phyloP scores from a whole-genome alignment of 2,329 filamentous ascomycete species.

The Penicillium sp. region DNA sequence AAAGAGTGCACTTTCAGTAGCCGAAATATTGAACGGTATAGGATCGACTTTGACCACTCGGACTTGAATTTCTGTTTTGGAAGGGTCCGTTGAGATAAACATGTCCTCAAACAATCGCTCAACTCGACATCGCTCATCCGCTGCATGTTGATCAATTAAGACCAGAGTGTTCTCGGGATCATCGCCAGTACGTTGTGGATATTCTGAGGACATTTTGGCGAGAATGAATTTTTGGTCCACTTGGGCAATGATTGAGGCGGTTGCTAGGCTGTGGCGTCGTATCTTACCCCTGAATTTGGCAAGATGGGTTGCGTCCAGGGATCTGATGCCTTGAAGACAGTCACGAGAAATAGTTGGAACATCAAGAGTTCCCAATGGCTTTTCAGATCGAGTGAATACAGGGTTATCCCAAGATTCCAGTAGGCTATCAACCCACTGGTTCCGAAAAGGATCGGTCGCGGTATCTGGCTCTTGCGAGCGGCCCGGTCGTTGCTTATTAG shows the following conservation, averaged over 20 bases:
- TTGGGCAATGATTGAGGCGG: slow-evolving; percentile 70
- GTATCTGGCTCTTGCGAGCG: slow-evolving; percentile 13
- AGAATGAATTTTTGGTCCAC: slow-evolving; percentile 90
- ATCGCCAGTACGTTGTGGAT: neutral
- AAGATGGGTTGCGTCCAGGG: slow-evolving; percentile 24
- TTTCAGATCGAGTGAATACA: slow-evolving; percentile 59
- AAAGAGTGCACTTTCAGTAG: slow-evolving; percentile 61
- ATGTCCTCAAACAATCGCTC: slow-evolving; percentile 67
- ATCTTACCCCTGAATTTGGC: slow-evolving; percentile 45
- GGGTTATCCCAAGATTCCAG: slow-evolving; percentile 72
- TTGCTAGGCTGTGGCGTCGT: slow-evolving; percentile 59
- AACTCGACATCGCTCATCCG: slow-evolving; percentile 81
- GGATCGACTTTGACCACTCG: slow-evolving; percentile 38
- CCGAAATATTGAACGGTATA: slow-evolving; percentile 64
- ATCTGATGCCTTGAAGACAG: slow-evolving; percentile 24
- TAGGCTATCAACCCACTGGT: slow-evolving; percentile 61
- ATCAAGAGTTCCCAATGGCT: slow-evolving; percentile 41
- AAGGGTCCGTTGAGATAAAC: slow-evolving; percentile 26
- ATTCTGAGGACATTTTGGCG: slow-evolving; percentile 51
- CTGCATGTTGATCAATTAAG: slow-evolving; percentile 89
- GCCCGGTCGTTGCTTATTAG: slow-evolving; percentile 4
- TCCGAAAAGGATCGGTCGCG: slow-evolving; percentile 5
- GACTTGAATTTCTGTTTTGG: slow-evolving; percentile 6
- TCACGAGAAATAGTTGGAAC: slow-evolving; percentile 20
- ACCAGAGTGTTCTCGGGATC: slow-evolving; percentile 53